Percentiles rank a stretch among this genome's conserved stretches.
phyloP scores from a whole-genome alignment of 306 rosid species.

The Quercus dentata region DNA sequence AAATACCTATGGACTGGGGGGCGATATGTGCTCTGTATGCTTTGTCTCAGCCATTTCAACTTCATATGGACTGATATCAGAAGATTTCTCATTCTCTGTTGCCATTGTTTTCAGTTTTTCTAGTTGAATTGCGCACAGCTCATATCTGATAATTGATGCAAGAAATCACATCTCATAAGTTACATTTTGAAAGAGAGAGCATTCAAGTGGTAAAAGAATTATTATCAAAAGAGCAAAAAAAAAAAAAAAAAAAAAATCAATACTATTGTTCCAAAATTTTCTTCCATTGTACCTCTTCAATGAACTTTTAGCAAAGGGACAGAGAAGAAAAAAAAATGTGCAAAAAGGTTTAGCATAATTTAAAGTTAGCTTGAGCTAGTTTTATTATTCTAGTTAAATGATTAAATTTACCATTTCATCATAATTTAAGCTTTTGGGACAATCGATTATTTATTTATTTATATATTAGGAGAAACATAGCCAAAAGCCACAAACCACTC shows the following conservation, averaged over 20 bases:
- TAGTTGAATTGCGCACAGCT: slow-evolving; percentile 56
- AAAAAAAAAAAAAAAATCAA: background rate
- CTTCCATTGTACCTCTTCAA: background rate
- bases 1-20: slow-evolving; percentile 36
- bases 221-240: background rate
- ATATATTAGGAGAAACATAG: no score
- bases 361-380: background rate
- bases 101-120: slow-evolving; percentile 61
- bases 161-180: slow-evolving; percentile 8
- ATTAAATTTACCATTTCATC: no score
- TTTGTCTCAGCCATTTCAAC: slow-evolving; percentile 84
- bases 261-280: background rate
- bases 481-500: no score
- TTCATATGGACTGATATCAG: slow-evolving; percentile 44
- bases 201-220: background rate
- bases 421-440: no score
- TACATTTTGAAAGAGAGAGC: background rate
- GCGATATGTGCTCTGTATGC: slow-evolving; percentile 25
- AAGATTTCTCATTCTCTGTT: slow-evolving; percentile 48
- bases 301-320: background rate
- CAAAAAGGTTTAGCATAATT: background rate
- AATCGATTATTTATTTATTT: no score
- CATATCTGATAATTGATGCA: slow-evolving; percentile 55
- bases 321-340: background rate
- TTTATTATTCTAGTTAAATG: background rate